These are phyloP conservation scores for Erodium moschatum DNA, from an alignment of 441 rosid genomes.

Conservation along the genomic window DNA sequence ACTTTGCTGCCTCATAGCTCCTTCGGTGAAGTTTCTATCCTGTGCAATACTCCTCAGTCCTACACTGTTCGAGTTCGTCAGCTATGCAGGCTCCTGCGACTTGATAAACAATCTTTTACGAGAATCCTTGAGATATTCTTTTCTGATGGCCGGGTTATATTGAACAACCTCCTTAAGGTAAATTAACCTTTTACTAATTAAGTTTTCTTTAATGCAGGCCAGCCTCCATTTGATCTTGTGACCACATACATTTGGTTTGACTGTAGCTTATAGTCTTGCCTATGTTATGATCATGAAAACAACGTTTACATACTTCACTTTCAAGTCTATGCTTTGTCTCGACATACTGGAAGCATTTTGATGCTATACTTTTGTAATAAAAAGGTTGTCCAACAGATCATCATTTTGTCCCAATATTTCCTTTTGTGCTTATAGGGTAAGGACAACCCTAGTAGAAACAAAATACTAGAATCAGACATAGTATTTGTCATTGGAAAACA, in stretches of 20 bases:
- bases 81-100: constrained; percentile 61
- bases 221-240: neutral
- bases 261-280: neutral
- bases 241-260: neutral
- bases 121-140: constrained; percentile 81
- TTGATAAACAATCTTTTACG: constrained; percentile 77
- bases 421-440: constrained; percentile 45
- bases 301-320: neutral
- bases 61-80: constrained; percentile 64
- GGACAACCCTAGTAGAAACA: constrained; percentile 48
- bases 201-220: neutral
- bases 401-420: neutral
- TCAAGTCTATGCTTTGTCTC: neutral
- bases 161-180: constrained; percentile 82
- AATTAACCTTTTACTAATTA: neutral
- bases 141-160: constrained; percentile 66
- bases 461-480: constrained; percentile 69
- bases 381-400: neutral
- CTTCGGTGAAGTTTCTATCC: constrained; percentile 75
- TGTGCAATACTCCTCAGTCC: constrained; percentile 89
- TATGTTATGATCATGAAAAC: constrained; percentile 1
- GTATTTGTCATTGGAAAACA: constrained; percentile 78
- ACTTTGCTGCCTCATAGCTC: constrained; percentile 48
- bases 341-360: neutral
- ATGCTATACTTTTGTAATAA: neutral